Conservation (phyloP, 106 monocot species). For the Alisma plantagoaquatica region DNA sequence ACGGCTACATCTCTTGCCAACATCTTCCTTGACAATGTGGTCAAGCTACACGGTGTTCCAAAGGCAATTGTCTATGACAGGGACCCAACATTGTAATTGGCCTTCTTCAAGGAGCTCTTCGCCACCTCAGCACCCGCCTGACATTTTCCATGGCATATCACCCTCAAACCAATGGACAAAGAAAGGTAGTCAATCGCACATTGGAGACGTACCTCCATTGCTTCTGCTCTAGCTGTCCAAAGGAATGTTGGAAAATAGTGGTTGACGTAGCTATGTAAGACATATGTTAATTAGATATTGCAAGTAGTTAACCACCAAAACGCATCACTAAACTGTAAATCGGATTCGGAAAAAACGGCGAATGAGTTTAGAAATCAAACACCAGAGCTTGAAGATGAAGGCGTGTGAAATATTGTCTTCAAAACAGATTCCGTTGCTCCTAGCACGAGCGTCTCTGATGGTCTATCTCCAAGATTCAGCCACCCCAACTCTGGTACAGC, state of each 20-base stretch:
- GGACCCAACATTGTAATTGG: slow-evolving; percentile 1
- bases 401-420: too few relatives aligned
- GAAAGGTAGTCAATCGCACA: neutral
- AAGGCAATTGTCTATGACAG: neutral
- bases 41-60: neutral
- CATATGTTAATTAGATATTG: too few relatives aligned
- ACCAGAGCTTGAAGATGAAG: too few relatives aligned
- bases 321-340: too few relatives aligned
- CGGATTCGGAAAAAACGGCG: too few relatives aligned
- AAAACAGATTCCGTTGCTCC: too few relatives aligned
- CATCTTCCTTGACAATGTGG: neutral
- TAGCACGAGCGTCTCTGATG: too few relatives aligned
- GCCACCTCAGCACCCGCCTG: neutral
- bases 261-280: neutral
- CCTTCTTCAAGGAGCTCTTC: slow-evolving; percentile 5
- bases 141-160: neutral
- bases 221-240: neutral
- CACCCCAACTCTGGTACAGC: too few relatives aligned
- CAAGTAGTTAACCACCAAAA: too few relatives aligned
- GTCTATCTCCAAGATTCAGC: too few relatives aligned
- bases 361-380: too few relatives aligned
- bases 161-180: neutral
- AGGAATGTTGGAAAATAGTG: neutral
- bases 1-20: neutral
- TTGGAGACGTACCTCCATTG: neutral